Base-by-base conservation (phyloP, 306 rosid genomes). In the Begonia fuchsioides region DNA sequence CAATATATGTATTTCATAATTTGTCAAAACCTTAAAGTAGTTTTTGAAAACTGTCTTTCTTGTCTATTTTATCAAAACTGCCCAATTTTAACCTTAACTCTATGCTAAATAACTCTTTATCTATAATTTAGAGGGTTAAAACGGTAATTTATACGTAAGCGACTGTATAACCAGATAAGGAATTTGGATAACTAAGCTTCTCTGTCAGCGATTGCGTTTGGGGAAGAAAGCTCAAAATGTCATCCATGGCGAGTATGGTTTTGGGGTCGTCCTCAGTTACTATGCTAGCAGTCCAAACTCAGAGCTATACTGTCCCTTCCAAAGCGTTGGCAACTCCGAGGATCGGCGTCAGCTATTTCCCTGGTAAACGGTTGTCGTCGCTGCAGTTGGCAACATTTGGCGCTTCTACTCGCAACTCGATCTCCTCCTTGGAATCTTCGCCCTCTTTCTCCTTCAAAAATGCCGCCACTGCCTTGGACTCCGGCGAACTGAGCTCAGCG, bases 381-480 rank as follows among this genome's bases (percentile, higher is more conserved):
- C 56, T 62, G 48, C 62, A 58, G 8, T 20, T 32, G 40, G 44
- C 51, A 53, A 13, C 76, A 43, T 32, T 56, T 48, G 16, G 60
- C 44, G 12, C 58, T 32, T 58, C 55, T 41, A 74, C 44, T 48
- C 38, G 19, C 45, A 38, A 10, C 32, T 1, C 2, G 56, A 32
- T 51, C 65, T 58, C 17, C 50, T 69, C 65, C 49, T 58, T 60
- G 40, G 49, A 20, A 20, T 3, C 66, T 49, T 18, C 61, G 38
- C 47, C 64, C 38, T 15, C 60, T 17, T 51, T 56, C 12, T 59
- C 81, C 61, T 56, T 79, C 68, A 72, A 66, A 51, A 56, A 87
- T 3, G 71, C 77, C 50, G 80, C 73, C 53, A 65, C 93, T 11
- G 78, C 95, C 64, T 74, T 86, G 47, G 83, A 84, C 54, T 81